Percentiles rank a stretch among this genome's conserved stretches.
Evolutionary conservation across 441 rosid genomes (phyloP).

Genomic region (Flueggea neowawraea): DNA sequence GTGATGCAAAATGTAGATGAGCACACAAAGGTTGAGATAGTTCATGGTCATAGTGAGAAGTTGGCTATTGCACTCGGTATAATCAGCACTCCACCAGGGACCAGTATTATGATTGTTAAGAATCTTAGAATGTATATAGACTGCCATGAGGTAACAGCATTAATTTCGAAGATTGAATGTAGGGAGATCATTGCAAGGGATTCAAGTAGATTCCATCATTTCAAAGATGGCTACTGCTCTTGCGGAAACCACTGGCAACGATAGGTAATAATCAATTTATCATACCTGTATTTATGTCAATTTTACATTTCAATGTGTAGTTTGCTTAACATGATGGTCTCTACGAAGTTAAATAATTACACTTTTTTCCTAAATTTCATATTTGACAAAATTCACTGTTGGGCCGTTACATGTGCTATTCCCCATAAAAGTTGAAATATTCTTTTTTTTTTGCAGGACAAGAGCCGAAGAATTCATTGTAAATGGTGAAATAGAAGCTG

Average conservation of each 20-base stretch:
- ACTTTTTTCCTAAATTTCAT: too few species aligned
- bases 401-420: too few species aligned
- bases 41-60: constrained; percentile 27
- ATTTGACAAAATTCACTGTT: too few species aligned
- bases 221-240: constrained; percentile 21
- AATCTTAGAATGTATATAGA: constrained; percentile 26
- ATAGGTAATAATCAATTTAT: too few species aligned
- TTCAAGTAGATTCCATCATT: constrained; percentile 25
- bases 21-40: constrained; percentile 19
- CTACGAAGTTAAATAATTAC: too few species aligned
- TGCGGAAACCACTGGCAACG: constrained; percentile 21
- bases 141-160: constrained; percentile 20
- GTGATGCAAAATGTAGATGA: constrained; percentile 27
- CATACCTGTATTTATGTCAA: too few species aligned
- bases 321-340: too few species aligned
- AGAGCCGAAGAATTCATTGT: too few species aligned
- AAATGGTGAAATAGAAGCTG: too few species aligned
- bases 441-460: too few species aligned
- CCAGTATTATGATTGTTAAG: constrained; percentile 18
- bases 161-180: constrained; percentile 21
- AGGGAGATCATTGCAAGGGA: constrained; percentile 28
- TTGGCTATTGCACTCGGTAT: constrained; percentile 22
- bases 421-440: too few species aligned
- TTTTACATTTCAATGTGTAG: too few species aligned
- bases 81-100: constrained; percentile 14